These are phyloP conservation scores for Elaeagnus macrophylla DNA, from an alignment of 306 rosid species.

Conservation along the genomic window DNA sequence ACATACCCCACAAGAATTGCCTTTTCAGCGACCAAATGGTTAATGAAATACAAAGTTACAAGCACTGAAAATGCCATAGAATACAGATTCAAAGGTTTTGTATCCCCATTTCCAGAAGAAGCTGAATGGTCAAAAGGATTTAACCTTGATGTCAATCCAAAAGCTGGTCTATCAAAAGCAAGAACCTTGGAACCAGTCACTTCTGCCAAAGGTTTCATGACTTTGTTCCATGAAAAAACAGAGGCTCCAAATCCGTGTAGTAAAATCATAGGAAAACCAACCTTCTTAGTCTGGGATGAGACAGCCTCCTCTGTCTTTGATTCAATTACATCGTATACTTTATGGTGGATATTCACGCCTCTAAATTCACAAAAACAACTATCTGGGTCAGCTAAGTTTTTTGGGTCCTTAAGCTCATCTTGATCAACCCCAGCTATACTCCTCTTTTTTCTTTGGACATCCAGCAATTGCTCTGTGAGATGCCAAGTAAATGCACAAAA, in stretches of 20 bases:
- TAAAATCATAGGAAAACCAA: slow-evolving; percentile 61
- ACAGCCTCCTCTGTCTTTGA: slow-evolving; percentile 22
- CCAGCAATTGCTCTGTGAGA: slow-evolving; percentile 1
- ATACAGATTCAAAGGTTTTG: slow-evolving; percentile 61
- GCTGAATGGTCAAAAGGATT: slow-evolving; percentile 19
- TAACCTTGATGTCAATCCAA: slow-evolving; percentile 81
- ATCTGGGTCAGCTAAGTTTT: slow-evolving; percentile 67
- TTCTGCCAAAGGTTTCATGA: slow-evolving; percentile 72
- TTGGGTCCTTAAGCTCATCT: slow-evolving; percentile 65
- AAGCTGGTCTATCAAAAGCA: slow-evolving; percentile 97
- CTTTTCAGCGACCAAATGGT: slow-evolving; percentile 61
- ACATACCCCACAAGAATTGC: slow-evolving; percentile 73
- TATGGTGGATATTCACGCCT: slow-evolving; percentile 80
- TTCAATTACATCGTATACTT: slow-evolving; percentile 45
- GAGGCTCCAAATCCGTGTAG: slow-evolving; percentile 95
- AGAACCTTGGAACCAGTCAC: slow-evolving; percentile 60
- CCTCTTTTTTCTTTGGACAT: slow-evolving; percentile 23
- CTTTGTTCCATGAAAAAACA: slow-evolving; percentile 72
- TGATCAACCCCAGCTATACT: slow-evolving; percentile 76
- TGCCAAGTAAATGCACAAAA: too few species aligned
- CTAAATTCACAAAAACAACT: slow-evolving; percentile 74
- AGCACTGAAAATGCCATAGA: slow-evolving; percentile 81
- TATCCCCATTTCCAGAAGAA: slow-evolving; percentile 31
- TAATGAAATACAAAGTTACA: slow-evolving; percentile 68
- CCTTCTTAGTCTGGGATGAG: slow-evolving; percentile 27